Base-by-base conservation (phyloP, 805 yeast species). In the Danielia reshetovae region DNA sequence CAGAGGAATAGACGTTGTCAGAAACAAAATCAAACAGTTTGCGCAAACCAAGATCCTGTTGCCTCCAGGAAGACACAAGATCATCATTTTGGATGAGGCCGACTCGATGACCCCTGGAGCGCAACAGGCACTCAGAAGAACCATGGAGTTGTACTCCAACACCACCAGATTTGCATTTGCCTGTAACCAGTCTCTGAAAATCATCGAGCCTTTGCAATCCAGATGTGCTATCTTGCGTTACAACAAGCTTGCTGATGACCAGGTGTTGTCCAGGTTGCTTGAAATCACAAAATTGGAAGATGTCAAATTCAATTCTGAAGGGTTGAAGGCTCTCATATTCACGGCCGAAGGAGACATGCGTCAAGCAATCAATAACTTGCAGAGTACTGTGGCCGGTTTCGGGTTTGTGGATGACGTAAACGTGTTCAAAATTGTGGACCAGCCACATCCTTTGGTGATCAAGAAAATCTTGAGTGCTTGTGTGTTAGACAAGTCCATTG, bases 311-410 rank as follows among this genome's bases (percentile, higher is more conserved):
- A 77, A 89, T 12, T 85, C 87, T 42, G 96, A 87, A 57, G 98
- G 98, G 0, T 62, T 93, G 23, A 87, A 87, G 46, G 97, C 98
- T 0, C 71, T 93, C 39, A 79, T 93, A 11, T 93, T 93, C 62
- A 82, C 97, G 0, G 94, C 96, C 0, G 98, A 93, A 55, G 98
- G 98, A 40, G 98, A 93, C 56, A 90, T 93, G 98, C 79, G 98
- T 59, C 98, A 93, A 60, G 98, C 97, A 0, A 75, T 93, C 30
- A 93, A 93, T 55, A 93, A 93, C 59, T 58, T 93, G 39, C 98
- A 93, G 56, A 81, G 95, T 52, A 88, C 97, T 0, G 90, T 81
- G 21, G 87, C 96, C 1, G 98, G 98, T 2, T 89, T 89, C 62
- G 89, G 84, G 3, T 72, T 85, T 36, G 96, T 93, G n/a, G 85